A percentile compares a stretch with the other conserved stretches of the same genome.
phyloP scores from a whole-genome alignment of 352 stramenopile species.

The Blastocystis sp. region DNA sequence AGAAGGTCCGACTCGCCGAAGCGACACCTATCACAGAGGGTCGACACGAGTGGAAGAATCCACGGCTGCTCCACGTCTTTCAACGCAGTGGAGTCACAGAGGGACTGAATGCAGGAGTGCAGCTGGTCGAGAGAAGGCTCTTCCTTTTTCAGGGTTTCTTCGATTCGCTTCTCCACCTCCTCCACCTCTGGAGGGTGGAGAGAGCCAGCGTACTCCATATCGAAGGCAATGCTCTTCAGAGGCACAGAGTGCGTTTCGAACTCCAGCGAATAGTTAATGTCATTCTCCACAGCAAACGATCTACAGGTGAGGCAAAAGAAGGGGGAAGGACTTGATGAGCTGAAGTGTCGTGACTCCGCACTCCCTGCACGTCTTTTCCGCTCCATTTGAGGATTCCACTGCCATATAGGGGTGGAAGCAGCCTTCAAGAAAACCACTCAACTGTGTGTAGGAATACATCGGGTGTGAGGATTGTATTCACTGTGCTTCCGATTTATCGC shows the following conservation, averaged over 20 bases:
- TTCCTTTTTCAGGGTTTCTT: background rate
- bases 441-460: constrained; percentile 38
- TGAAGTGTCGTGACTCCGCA: constrained; percentile 19
- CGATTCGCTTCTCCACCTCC: constrained; percentile 9
- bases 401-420: constrained; percentile 17
- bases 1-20: constrained; percentile 36
- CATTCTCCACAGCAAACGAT: constrained; percentile 10
- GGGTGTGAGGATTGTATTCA: background rate
- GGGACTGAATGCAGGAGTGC: background rate
- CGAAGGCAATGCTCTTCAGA: background rate
- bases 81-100: background rate
- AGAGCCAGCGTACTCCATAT: constrained; percentile 21
- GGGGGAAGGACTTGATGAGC: constrained; percentile 1
- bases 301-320: constrained; percentile 5
- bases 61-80: constrained; percentile 18
- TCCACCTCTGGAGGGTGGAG: constrained; percentile 8
- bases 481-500: too few relatives aligned
- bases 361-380: constrained; percentile 50
- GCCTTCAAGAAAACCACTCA: constrained; percentile 1
- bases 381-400: constrained; percentile 36
- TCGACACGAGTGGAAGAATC: constrained; percentile 20
- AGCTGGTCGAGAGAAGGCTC: constrained; percentile 22
- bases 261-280: constrained; percentile 31
- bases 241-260: constrained; percentile 45
- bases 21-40: constrained; percentile 23